A percentile compares a stretch with the other conserved stretches of the same genome.
Conservation (phyloP, 2,329 filamentous ascomycete genomes). For the Dothidotthia symphoricarpi region DNA sequence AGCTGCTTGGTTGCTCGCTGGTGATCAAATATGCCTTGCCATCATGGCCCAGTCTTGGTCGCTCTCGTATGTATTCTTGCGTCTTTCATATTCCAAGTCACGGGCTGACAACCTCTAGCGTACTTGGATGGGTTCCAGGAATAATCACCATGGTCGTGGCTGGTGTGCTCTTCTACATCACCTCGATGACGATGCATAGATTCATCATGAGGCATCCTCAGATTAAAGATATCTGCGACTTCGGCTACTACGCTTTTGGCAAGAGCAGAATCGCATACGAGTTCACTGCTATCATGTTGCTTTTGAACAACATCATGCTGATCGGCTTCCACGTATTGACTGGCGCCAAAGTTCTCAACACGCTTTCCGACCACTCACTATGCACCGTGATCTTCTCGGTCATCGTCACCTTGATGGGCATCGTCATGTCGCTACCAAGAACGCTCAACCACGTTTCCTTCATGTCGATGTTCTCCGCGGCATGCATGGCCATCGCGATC, state of each 20-base stretch:
- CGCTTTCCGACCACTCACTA: slow-evolving; percentile 63
- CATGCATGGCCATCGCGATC: slow-evolving; percentile 87
- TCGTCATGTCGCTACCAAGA: slow-evolving; percentile 75
- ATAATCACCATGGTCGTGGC: slow-evolving; percentile 80
- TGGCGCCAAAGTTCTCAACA: slow-evolving; percentile 9
- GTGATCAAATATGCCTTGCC: slow-evolving; percentile 86
- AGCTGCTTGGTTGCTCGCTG: slow-evolving; percentile 86
- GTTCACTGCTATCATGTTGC: slow-evolving; percentile 76
- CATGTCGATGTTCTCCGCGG: slow-evolving; percentile 72
- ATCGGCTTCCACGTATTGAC: slow-evolving; percentile 59
- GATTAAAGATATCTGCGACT: slow-evolving; percentile 86
- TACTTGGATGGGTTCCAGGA: slow-evolving; percentile 80
- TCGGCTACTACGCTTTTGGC: slow-evolving; percentile 89
- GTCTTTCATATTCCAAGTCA: too few relatives aligned
- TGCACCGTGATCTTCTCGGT: slow-evolving; percentile 79
- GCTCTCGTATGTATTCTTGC: slow-evolving; percentile 58
- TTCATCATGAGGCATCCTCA: slow-evolving; percentile 88
- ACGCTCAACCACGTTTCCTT: slow-evolving; percentile 79
- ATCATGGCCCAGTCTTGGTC: slow-evolving; percentile 97
- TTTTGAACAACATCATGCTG: slow-evolving; percentile 86
- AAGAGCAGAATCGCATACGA: slow-evolving; percentile 69
- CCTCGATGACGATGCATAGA: slow-evolving; percentile 63
- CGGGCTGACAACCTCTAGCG: slow-evolving; percentile 22
- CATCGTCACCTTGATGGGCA: slow-evolving; percentile 71
- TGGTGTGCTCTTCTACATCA: slow-evolving; percentile 77